Percentiles rank a stretch among this genome's conserved stretches.
Evolutionary conservation across 768 basidiomycete genomes (phyloP).

Genomic region (Neoboletus subvelutipes): DNA sequence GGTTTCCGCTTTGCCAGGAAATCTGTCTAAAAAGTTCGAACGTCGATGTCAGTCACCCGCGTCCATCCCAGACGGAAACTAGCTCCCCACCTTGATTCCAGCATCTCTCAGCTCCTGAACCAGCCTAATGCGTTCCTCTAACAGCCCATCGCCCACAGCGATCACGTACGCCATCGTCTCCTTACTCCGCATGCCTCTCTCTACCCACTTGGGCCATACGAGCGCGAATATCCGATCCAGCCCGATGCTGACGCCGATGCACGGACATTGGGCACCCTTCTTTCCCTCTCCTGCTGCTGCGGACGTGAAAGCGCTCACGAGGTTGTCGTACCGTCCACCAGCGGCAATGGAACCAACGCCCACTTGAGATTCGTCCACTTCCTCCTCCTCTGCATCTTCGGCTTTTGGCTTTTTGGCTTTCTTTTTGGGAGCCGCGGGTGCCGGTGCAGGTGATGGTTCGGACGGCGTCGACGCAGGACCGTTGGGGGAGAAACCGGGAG

Average conservation of each 20-base stretch:
- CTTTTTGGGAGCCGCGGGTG: conserved; percentile 34
- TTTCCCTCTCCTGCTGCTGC: conserved; percentile 77
- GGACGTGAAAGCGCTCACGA: conserved; percentile 89
- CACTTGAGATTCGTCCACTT: conserved; percentile 88
- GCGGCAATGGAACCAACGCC: conserved; percentile 99
- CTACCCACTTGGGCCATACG: conserved; percentile 83
- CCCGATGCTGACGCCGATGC: conserved; percentile 90
- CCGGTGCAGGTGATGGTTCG: conserved; percentile 23
- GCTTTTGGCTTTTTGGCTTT: conserved; percentile 42
- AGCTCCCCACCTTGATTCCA: conserved; percentile 73
- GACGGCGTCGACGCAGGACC: conserved; percentile 40
- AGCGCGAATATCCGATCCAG: conserved; percentile 92
- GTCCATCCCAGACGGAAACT: conserved; percentile 3
- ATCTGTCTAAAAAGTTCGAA: conserved; percentile 62
- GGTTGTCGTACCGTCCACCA: conserved; percentile 93
- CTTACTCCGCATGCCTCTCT: conserved; percentile 78
- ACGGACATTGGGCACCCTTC: conserved; percentile 69
- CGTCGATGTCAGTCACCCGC: neutral
- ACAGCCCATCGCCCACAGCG: conserved; percentile 83
- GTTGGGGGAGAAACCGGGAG: conserved; percentile 70
- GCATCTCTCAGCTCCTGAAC: conserved; percentile 79
- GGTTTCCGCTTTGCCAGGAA: conserved; percentile 93
- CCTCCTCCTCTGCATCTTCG: conserved; percentile 57
- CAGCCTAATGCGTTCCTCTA: conserved; percentile 81
- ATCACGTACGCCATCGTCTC: conserved; percentile 94